Conservation (phyloP, 1,139 yeast genomes). For the Scheffersomyces segobiensis region DNA sequence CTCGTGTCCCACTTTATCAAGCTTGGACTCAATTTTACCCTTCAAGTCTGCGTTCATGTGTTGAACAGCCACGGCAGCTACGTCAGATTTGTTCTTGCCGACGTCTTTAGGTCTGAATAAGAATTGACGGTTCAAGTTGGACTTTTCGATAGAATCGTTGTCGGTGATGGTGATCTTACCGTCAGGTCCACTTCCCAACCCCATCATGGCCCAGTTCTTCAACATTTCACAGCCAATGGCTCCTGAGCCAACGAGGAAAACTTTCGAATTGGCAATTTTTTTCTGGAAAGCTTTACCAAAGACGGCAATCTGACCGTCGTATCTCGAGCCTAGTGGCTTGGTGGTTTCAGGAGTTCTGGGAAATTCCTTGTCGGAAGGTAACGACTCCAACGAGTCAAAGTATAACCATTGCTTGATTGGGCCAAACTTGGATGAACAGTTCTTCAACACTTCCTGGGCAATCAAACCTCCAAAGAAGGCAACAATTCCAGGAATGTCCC, state of each 20-base stretch:
- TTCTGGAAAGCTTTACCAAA: slow-evolving; percentile 82
- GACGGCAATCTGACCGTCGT: slow-evolving; percentile 92
- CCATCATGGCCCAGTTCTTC: slow-evolving; percentile 97
- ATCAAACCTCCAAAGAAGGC: slow-evolving; percentile 93
- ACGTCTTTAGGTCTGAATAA: slow-evolving; percentile 93
- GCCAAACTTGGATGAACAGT: slow-evolving; percentile 88
- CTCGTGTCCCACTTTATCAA: slow-evolving; percentile 91
- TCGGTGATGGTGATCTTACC: slow-evolving; percentile 89
- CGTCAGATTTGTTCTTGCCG: slow-evolving; percentile 87
- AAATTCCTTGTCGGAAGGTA: slow-evolving; percentile 60
- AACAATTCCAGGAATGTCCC: slow-evolving; percentile 87
- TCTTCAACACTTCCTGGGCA: slow-evolving; percentile 96
- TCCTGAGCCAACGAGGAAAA: slow-evolving; percentile 95
- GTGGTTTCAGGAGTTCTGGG: slow-evolving; percentile 72
- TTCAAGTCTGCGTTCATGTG: slow-evolving; percentile 81
- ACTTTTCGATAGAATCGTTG: slow-evolving; percentile 92
- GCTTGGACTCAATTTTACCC: slow-evolving; percentile 73
- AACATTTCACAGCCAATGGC: slow-evolving; percentile 99
- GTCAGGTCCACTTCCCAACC: slow-evolving; percentile 86
- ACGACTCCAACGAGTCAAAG: slow-evolving; percentile 90
- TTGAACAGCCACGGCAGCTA: slow-evolving; percentile 81
- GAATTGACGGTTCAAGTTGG: slow-evolving; percentile 94
- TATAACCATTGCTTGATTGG: slow-evolving; percentile 91
- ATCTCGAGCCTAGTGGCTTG: slow-evolving; percentile 75
- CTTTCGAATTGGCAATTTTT: slow-evolving; percentile 69